phyloP scores from a whole-genome alignment of 768 basidiomycete genomes.

The Mrakia hoshinonis region DNA sequence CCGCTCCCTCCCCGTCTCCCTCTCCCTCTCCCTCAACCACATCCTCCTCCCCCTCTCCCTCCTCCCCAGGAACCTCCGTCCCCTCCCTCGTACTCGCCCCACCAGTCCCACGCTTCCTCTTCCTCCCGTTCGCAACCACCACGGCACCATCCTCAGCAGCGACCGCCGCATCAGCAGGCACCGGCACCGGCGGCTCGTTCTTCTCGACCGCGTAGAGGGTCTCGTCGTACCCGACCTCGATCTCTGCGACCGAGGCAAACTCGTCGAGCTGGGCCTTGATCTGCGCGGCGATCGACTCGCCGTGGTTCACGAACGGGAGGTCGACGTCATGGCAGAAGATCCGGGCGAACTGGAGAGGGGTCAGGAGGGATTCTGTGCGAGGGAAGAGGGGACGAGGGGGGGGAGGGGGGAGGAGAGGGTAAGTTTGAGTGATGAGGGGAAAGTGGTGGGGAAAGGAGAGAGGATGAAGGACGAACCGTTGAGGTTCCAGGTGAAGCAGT shows the following conservation, averaged over 20 bases:
- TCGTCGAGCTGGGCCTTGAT: slow-evolving; percentile 89
- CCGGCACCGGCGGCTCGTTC: background rate
- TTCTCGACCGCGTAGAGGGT: slow-evolving; percentile 36
- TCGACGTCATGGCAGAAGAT: slow-evolving; percentile 85
- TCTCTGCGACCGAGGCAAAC: slow-evolving; percentile 66
- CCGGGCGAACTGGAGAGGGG: slow-evolving; percentile 72
- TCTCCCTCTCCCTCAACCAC: background rate
- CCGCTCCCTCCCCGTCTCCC: background rate
- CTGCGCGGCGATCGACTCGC: slow-evolving; percentile 68
- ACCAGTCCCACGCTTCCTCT: background rate
- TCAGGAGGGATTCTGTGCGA: slow-evolving; percentile 57
- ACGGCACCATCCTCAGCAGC: background rate
- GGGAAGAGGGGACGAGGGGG: background rate
- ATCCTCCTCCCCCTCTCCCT: background rate
- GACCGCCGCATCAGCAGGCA: background rate
- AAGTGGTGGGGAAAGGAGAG: background rate
- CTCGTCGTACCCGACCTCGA: slow-evolving; percentile 44
- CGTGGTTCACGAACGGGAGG: slow-evolving; percentile 58
- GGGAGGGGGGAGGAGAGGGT: background rate
- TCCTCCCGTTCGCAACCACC: background rate
- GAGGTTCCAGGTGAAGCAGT: slow-evolving; percentile 93
- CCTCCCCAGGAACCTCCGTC: background rate
- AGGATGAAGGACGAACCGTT: slow-evolving; percentile 48
- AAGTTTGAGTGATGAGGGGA: background rate
- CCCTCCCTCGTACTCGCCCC: background rate